Conservation (phyloP, 805 yeast species). For the Tetrapisispora nanseiensis region DNA sequence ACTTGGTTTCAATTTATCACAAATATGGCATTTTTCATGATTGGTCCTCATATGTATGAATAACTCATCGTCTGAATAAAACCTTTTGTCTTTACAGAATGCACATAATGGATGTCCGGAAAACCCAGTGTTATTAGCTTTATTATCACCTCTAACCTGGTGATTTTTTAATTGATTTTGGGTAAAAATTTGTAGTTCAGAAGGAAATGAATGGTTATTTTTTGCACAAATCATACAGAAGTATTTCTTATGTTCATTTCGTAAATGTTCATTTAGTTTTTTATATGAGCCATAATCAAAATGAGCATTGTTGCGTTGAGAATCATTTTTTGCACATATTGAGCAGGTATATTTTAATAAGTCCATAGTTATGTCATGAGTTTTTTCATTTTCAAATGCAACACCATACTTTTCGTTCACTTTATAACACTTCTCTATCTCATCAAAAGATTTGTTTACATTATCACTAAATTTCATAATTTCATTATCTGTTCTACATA, state of each 20-base stretch:
- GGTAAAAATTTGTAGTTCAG: conserved; percentile 56
- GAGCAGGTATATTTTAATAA: conserved; percentile 53
- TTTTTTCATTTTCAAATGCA: conserved; percentile 47
- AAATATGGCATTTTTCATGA: conserved; percentile 85
- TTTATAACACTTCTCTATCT: conserved; percentile 29
- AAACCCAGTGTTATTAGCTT: conserved; percentile 41
- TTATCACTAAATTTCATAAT: conserved; percentile 49
- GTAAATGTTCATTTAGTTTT: conserved; percentile 55
- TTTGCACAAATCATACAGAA: conserved; percentile 70
- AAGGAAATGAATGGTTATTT: conserved; percentile 68
- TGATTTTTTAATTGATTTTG: conserved; percentile 59
- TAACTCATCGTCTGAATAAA: conserved; percentile 83
- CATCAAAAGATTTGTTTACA: conserved; percentile 30
- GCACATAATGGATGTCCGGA: conserved; percentile 83
- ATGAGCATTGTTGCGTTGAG: conserved; percentile 6
- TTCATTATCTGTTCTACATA: conserved; percentile 69
- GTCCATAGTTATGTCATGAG: conserved; percentile 38
- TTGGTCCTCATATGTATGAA: conserved; percentile 67
- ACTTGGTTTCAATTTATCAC: conserved; percentile 57
- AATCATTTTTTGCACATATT: conserved; percentile 26
- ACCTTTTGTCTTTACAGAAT: conserved; percentile 63
- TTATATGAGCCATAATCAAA: conserved; percentile 41
- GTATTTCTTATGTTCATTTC: conserved; percentile 48
- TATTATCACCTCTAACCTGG: conserved; percentile 57
- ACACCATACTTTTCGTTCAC: conserved; percentile 37